Evolutionary conservation across 2,329 filamentous ascomycete species (phyloP).

Genomic region (Fusarium sp.): DNA sequence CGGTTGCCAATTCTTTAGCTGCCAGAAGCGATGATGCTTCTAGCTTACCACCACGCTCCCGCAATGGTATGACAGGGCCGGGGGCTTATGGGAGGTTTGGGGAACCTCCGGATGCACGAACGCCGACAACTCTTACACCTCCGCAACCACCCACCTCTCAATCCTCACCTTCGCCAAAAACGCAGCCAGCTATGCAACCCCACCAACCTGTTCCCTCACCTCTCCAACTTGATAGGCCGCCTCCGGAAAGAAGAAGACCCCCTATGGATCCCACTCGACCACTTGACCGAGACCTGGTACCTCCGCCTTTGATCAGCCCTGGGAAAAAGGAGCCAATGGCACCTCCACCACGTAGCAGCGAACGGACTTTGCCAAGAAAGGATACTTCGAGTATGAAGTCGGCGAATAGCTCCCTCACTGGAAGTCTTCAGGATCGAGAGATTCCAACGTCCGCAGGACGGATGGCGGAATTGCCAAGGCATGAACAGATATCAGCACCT

Average conservation of each 20-base stretch:
- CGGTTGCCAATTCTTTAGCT: conserved; percentile 60
- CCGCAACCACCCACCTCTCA: conserved; percentile 21
- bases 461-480: conserved; percentile 33
- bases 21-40: conserved; percentile 63
- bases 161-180: conserved; percentile 41
- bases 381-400: conserved; percentile 51
- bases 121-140: conserved; percentile 32
- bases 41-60: conserved; percentile 64
- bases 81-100: conserved; percentile 54
- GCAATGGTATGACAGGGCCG: conserved; percentile 60
- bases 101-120: conserved; percentile 42
- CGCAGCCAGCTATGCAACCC: conserved; percentile 34
- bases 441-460: conserved; percentile 36
- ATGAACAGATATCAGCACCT: conserved; percentile 30
- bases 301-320: conserved; percentile 68
- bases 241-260: conserved; percentile 73
- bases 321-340: conserved; percentile 57
- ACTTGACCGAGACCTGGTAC: conserved; percentile 66
- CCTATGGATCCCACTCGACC: conserved; percentile 72
- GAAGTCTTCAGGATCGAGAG: conserved; percentile 51
- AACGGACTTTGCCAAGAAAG: conserved; percentile 61
- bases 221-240: conserved; percentile 55
- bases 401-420: conserved; percentile 42
- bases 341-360: conserved; percentile 64
- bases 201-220: conserved; percentile 40